Evolutionary conservation across 2,329 filamentous ascomycete genomes (phyloP).

Genomic region (Colletotrichum sp.): DNA sequence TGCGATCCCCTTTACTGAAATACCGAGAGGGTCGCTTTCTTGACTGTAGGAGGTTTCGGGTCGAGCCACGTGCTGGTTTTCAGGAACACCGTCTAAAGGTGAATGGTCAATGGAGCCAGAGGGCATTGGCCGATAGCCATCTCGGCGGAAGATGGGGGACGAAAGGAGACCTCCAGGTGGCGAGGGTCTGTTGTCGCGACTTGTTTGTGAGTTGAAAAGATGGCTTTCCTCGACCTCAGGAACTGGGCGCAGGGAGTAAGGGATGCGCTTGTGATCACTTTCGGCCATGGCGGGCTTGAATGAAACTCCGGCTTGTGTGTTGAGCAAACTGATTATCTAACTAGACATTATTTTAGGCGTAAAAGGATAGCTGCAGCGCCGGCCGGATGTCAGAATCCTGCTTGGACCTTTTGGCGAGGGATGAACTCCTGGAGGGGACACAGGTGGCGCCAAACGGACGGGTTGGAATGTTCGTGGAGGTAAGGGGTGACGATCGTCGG

Average conservation of each 20-base stretch:
- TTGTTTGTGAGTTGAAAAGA: background rate
- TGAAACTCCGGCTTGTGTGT: background rate
- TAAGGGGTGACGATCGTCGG: constrained; percentile 1
- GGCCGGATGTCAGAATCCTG: background rate
- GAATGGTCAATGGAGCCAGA: constrained; percentile 12
- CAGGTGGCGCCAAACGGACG: background rate
- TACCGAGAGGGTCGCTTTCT: background rate
- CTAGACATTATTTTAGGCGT: background rate
- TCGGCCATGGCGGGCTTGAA: background rate
- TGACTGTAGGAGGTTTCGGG: background rate
- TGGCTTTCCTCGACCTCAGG: constrained; percentile 8
- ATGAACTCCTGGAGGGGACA: background rate
- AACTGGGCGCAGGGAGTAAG: background rate
- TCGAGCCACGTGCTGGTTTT: background rate
- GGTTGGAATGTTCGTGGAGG: background rate
- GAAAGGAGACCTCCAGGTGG: background rate
- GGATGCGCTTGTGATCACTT: background rate
- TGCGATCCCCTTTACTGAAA: background rate
- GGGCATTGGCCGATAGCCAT: constrained; percentile 9
- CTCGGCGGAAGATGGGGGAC: background rate
- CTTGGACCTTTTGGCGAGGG: background rate
- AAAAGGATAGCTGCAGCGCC: background rate
- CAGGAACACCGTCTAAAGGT: background rate
- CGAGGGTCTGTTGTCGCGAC: background rate
- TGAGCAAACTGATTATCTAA: background rate